Evolutionary conservation across 768 basidiomycete species (phyloP).

Genomic region (Suillus discolor): DNA sequence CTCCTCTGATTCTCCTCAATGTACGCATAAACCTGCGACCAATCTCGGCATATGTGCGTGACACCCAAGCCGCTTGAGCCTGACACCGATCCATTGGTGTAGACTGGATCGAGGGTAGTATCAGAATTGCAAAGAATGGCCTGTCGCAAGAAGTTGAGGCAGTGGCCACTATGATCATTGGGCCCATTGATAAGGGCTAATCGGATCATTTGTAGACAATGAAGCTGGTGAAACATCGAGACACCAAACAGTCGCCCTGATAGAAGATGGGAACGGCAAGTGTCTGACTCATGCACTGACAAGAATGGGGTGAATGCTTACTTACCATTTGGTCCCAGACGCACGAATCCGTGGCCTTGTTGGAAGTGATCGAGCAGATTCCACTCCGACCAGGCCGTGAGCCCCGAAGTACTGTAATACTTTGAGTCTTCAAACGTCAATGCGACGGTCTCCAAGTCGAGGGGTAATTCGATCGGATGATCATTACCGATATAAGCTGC

Average conservation of each 20-base stretch:
- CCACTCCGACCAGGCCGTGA: conserved; percentile 26
- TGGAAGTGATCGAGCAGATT: conserved; percentile 19
- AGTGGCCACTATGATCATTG: conserved; percentile 33
- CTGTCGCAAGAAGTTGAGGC: conserved; percentile 47
- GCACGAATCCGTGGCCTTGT: conserved; percentile 25
- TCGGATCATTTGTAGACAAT: conserved; percentile 28
- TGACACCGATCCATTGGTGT: conserved; percentile 9
- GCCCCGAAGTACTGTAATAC: conserved; percentile 23
- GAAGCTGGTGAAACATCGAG: conserved; percentile 33
- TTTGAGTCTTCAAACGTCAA: conserved; percentile 30
- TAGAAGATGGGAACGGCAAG: not conserved
- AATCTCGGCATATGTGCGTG: conserved; percentile 32
- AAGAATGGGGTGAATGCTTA: not conserved
- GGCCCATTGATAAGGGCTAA: not conserved
- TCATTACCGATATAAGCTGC: conserved; percentile 31
- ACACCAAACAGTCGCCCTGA: conserved; percentile 26
- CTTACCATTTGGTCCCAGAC: conserved; percentile 24
- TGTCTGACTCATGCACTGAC: not conserved
- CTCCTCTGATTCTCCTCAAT: conserved; percentile 22
- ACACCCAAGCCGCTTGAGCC: conserved; percentile 28
- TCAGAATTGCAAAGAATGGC: conserved; percentile 43
- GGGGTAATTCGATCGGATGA: conserved; percentile 25
- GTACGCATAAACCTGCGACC: conserved; percentile 28
- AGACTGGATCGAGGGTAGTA: conserved; percentile 44
- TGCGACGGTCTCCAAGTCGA: conserved; percentile 12